Percentiles rank a stretch among this genome's conserved stretches.
Evolutionary conservation across 345 rosid genomes (phyloP).

Genomic region (Heritiera littoralis): DNA sequence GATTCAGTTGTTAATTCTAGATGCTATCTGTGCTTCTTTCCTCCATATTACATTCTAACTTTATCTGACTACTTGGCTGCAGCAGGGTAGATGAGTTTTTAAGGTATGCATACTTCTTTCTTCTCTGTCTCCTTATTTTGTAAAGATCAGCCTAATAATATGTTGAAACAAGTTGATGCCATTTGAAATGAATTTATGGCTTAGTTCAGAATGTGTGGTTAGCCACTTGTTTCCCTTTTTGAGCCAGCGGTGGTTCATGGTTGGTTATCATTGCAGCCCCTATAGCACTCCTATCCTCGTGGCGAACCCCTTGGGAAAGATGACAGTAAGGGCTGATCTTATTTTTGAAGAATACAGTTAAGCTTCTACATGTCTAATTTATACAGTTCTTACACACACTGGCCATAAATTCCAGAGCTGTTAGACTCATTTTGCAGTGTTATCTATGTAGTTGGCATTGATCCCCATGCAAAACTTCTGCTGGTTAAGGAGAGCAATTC

Average conservation of each 20-base stretch:
- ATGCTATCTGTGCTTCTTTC: conserved; percentile 17
- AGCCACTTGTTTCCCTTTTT: conserved; percentile 6
- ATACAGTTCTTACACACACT: not conserved
- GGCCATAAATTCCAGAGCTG: not conserved
- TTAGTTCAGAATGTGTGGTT: conserved; percentile 11
- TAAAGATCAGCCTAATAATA: too few species aligned
- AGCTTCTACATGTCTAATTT: conserved; percentile 20
- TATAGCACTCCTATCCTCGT: conserved; percentile 57
- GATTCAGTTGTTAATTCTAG: conserved; percentile 29
- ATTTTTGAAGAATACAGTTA: conserved; percentile 88
- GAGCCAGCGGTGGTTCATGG: not conserved
- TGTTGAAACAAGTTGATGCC: not conserved
- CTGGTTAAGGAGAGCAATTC: conserved; percentile 44
- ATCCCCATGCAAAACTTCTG: conserved; percentile 63
- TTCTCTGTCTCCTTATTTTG: too few species aligned
- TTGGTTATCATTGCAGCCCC: conserved; percentile 62
- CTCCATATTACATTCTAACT: conserved; percentile 32
- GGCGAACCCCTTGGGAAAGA: conserved; percentile 49
- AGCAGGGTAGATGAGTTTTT: conserved; percentile 90
- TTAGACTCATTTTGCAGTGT: conserved; percentile 1
- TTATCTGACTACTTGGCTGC: conserved; percentile 35
- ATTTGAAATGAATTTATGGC: not conserved
- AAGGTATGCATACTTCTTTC: conserved; percentile 52
- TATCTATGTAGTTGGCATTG: conserved; percentile 70
- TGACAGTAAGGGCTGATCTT: conserved; percentile 79